A percentile compares a stretch with the other conserved stretches of the same genome.
Evolutionary conservation across 1,139 yeast species (phyloP).

Genomic region (Debaryomyces fabryi): DNA sequence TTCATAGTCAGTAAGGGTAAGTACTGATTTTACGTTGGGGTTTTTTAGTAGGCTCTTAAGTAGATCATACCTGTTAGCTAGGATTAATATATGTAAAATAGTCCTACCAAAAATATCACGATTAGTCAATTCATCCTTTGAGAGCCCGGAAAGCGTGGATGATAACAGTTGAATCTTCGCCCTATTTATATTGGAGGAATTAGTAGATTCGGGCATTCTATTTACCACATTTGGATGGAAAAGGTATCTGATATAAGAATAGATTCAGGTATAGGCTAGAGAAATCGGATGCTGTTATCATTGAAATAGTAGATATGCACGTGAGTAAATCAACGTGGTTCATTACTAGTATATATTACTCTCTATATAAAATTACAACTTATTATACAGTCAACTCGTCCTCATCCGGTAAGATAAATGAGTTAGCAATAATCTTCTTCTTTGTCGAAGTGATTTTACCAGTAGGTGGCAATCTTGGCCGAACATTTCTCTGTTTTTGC

Average conservation of each 20-base stretch:
- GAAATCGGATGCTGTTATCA: neutral
- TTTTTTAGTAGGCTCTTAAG: slow-evolving; percentile 51
- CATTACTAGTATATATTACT: neutral
- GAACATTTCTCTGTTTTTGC: slow-evolving; percentile 72
- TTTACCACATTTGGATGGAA: slow-evolving; percentile 20
- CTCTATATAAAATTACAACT: slow-evolving; percentile 2
- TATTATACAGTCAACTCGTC: slow-evolving; percentile 16
- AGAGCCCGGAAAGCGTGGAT: slow-evolving; percentile 29
- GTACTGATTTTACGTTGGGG: slow-evolving; percentile 38
- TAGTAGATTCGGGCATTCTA: slow-evolving; percentile 16
- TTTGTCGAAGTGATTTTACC: slow-evolving; percentile 80
- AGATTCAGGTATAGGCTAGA: neutral
- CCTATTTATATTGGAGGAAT: slow-evolving; percentile 11
- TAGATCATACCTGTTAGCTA: slow-evolving; percentile 52
- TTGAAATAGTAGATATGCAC: neutral
- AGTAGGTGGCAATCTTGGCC: slow-evolving; percentile 90
- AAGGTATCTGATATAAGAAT: neutral
- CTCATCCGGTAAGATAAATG: slow-evolving; percentile 47
- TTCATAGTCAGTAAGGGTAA: slow-evolving; percentile 62
- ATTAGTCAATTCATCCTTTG: slow-evolving; percentile 45
- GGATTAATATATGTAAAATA: slow-evolving; percentile 59
- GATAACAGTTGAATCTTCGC: slow-evolving; percentile 12
- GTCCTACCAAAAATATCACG: slow-evolving; percentile 80
- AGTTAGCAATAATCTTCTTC: slow-evolving; percentile 57
- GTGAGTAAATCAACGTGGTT: slow-evolving; percentile 7